Base-by-base conservation (phyloP, 352 stramenopile species). In the Globisporangium middletonii region DNA sequence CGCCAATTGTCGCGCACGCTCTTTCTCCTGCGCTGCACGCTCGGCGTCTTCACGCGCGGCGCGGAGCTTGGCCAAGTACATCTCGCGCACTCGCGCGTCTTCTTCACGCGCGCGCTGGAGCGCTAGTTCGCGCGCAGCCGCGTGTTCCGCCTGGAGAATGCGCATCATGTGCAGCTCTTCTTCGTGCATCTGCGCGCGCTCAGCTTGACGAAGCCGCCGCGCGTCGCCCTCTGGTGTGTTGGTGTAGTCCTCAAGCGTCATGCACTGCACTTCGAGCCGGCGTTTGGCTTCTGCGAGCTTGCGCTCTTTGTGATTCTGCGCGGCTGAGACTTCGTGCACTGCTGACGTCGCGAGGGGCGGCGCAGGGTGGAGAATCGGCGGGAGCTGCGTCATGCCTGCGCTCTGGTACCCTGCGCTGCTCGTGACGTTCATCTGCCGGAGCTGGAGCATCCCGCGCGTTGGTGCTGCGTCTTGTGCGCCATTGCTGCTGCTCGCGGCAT, bases 231-330 rank as follows among this genome's bases (percentile, higher is more conserved):
- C 81, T 0, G 57, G 57, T 4, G 73, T 91, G 19, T 72, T 67
- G 0, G 62, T 74, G 53, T 89, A 91, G 54, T 91, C 81, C 33
- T 91, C 81, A 2, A 57, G 69, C 5, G 64, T 51, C 81, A 88
- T 91, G 35, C 75, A 53, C 30, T 50, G 37, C 27, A 74, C 52
- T 53, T 91, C 81, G 0, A 60, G 57, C 9, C 80, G 67, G 23
- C 80, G 74, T 13, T 67, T 64, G 26, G 81, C 65, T 57, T 90
- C 80, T 3, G 68, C 67, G 26, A 57, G 61, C 52, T 84, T 83
- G 4, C 80, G 66, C 35, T 80, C 70, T 16, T 79, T 77, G 44
- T 88, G 76, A 57, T 88, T 88, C 47, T 88, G 76, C 2, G 73
- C 76, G 6, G 80, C 80, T 18, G 80, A 90, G 11, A 80, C 64